phyloP scores from a whole-genome alignment of 306 rosid genomes.

The Pyrus betulifolia region DNA sequence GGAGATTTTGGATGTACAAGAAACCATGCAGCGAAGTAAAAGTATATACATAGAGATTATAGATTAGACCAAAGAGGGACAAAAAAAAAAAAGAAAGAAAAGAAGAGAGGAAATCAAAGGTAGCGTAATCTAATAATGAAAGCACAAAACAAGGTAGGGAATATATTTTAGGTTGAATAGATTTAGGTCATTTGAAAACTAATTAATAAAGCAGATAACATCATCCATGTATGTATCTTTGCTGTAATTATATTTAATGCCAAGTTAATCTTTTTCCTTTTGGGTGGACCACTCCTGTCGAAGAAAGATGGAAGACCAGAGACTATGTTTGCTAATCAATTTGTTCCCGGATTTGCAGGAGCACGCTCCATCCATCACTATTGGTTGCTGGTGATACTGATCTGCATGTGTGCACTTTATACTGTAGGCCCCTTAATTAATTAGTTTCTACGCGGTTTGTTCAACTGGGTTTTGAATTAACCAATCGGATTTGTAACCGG shows the following conservation, averaged over 20 bases:
- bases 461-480: not conserved
- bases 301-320: not conserved
- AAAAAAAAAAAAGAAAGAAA: not conserved
- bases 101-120: not conserved
- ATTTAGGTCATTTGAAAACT: not conserved
- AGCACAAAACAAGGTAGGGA: not conserved
- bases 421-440: not conserved
- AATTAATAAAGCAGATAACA: not conserved
- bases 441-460: not conserved
- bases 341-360: slow-evolving; percentile 5
- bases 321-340: not conserved
- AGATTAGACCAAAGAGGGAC: not conserved
- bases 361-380: not conserved
- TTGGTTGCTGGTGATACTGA: not conserved
- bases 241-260: not conserved
- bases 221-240: not conserved
- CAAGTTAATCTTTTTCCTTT: not conserved
- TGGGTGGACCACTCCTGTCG: slow-evolving; percentile 3
- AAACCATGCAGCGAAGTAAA: not conserved
- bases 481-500: not conserved
- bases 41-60: not conserved
- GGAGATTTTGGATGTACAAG: too few species aligned
- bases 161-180: too few species aligned
- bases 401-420: not conserved
- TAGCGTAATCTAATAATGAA: not conserved